These are phyloP conservation scores for Phycomyces nitens DNA, from an alignment of 192 early-diverging fungal genomes.

Conservation along the genomic window DNA sequence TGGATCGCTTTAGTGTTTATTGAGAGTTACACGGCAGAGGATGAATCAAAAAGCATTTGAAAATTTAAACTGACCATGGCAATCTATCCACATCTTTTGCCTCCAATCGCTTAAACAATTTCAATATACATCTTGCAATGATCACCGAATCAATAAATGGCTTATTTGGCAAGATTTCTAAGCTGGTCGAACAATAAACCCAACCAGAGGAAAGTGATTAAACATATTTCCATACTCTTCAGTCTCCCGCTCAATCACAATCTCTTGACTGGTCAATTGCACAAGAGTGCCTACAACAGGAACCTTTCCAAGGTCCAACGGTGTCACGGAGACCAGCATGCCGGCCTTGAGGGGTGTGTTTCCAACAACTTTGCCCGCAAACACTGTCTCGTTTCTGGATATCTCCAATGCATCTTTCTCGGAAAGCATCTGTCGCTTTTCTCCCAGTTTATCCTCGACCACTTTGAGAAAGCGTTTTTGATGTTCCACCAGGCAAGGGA, in stretches of 20 bases:
- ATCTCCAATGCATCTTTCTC: constrained; percentile 2
- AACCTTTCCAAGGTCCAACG: not conserved
- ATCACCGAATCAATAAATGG: too few species aligned
- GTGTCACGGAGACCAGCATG: not conserved
- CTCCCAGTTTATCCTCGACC: too few species aligned
- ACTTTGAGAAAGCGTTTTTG: too few species aligned
- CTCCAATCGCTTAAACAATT: too few species aligned
- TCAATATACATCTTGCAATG: too few species aligned
- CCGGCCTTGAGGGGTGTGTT: not conserved
- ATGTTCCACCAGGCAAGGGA: too few species aligned
- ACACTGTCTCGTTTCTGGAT: not conserved
- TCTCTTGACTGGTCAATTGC: not conserved
- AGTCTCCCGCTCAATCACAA: constrained; percentile 1
- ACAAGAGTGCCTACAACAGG: not conserved
- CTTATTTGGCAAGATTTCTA: too few species aligned
- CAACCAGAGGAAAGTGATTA: constrained; percentile 26
- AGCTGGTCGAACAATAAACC: constrained; percentile 13
- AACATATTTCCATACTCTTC: constrained; percentile 3
- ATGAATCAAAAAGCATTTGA: too few species aligned
- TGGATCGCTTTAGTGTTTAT: too few species aligned
- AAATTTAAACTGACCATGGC: too few species aligned
- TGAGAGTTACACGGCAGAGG: too few species aligned
- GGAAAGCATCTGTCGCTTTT: not conserved
- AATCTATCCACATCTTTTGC: too few species aligned
- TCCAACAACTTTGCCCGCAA: not conserved